Evolutionary conservation across 1,139 yeast genomes (phyloP), one percentile per base, ranked within the genome.

Genomic region (Sugiyamaella japonica): DNA sequence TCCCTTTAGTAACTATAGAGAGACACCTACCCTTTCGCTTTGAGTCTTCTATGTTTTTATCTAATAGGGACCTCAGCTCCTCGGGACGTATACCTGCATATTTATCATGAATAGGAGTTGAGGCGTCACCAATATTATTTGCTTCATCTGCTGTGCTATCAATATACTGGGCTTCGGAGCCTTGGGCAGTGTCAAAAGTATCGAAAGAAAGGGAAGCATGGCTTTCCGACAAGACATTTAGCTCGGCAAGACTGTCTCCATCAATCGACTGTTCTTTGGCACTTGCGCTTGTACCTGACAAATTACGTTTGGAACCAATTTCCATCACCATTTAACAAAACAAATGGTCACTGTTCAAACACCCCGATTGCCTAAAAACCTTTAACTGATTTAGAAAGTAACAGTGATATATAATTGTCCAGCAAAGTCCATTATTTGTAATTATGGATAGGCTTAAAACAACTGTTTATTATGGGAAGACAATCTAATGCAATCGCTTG

Each of bases 21-120:
- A 20, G 13, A 16, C n/a, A 34, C 39, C 17, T 36, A 34, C 32
- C 31, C 40, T 37, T 36, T 20, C 41, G 13, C 16, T 38, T 45
- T 7, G 49, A 12, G 29, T 40, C 40, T 15, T 39, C 51, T 38
- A 47, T 17, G 15, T 47, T 47, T 25, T 48, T 39, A 40, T 48
- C 45, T 25, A 48, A 29, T 42, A 48, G 28, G 17, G 45, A 39
- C 31, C 39, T 39, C 37, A 48, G 45, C 31, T 48, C 51, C 31
- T 48, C 51, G 40, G 51, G 51, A 40, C 51, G 51, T 39, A 48
- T 48, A 31, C 54, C 51, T 42, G 55, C 52, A 42, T 47, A 52
- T 47, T 52, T 47, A 42, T 47, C 52, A 40, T 52, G 51, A 20
- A 49, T 52, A 29, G 55, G 55, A 48, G 55, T 52, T 37, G 50